Evolutionary conservation across 345 rosid species (phyloP).

Genomic region (Limnanthes douglasii): DNA sequence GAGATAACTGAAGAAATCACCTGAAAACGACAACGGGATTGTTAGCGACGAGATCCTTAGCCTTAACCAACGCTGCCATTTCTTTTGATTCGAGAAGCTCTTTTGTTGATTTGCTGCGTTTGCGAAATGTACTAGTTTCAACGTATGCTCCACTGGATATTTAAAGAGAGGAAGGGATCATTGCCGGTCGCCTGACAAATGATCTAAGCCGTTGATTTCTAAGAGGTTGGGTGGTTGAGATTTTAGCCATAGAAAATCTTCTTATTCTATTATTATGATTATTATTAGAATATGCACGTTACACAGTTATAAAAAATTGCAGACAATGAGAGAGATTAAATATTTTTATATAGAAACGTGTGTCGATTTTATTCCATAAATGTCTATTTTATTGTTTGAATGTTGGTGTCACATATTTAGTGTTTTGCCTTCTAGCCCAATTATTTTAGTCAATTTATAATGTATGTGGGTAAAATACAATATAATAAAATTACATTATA

Average conservation of each 20-base stretch:
- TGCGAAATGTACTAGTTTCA: background rate
- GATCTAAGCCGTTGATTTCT: background rate
- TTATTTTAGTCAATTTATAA: no score
- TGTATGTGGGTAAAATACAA: no score
- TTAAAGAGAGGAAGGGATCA: background rate
- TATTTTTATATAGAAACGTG: no score
- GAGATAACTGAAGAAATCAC: slow-evolving; percentile 6
- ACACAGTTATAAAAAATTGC: no score
- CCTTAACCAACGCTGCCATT: slow-evolving; percentile 51
- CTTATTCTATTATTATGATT: no score
- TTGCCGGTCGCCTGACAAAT: background rate
- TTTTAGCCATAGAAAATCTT: background rate
- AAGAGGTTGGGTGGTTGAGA: background rate
- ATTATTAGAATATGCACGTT: no score
- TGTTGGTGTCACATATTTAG: no score
- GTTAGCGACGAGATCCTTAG: slow-evolving; percentile 36
- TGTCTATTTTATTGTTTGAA: no score
- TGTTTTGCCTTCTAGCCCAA: no score
- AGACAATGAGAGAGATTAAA: no score
- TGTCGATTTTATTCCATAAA: no score
- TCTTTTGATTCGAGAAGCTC: slow-evolving; percentile 4
- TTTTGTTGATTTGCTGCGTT: background rate
- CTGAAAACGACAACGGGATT: slow-evolving; percentile 72
- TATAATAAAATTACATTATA: no score
- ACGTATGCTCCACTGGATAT: background rate